Evolutionary conservation across 1,139 yeast genomes (phyloP), one percentile per base, ranked within the genome.

Genomic region (Waltiozyma sp.): DNA sequence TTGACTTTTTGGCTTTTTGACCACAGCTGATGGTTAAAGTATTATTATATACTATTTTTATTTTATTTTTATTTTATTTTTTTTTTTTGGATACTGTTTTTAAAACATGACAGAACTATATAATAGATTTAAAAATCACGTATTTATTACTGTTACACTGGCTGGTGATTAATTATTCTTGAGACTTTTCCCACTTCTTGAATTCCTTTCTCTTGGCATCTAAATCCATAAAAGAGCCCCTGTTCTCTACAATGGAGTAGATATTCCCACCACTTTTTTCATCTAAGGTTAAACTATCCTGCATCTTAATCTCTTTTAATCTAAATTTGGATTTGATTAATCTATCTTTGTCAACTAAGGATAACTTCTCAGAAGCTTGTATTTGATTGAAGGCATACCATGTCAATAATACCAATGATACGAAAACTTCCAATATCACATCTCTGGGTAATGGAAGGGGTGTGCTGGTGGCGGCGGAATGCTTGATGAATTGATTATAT

Each of bases 221-320:
- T 8, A 76, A 59, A 54, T 76, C 73, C 28, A 76, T 57, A 46
- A 70, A 76, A 13, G 64, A 69, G 7, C 68, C 58, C 44, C 77
- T 61, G 39, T 68, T 63, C 33, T 70, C 70, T 40, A 69, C 61
- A 28, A 61, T 60, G 44, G 69, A 71, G 50, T 64, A 73, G 24
- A 68, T 70, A 23, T 66, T 66, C 21, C 67, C 60, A 1, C 78
- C 79, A 19, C 68, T 51, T 34, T 59, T 57, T 49, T 76, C 76
- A 39, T 65, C 60, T 42, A 69, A 65, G 19, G 58, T 60, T 34
- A 69, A 70, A 5, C 78, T 75, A 42, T 69, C 59, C 36, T 65
- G 63, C 69, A 75, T 68, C n/a, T 63, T 62, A 16, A 77, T 71
- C 7, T 69, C 69, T 43, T 64, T 65, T 48, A 77, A 63, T 23